Conservation (phyloP, 495 filamentous ascomycete species). For the Penicillium tannophilum region DNA sequence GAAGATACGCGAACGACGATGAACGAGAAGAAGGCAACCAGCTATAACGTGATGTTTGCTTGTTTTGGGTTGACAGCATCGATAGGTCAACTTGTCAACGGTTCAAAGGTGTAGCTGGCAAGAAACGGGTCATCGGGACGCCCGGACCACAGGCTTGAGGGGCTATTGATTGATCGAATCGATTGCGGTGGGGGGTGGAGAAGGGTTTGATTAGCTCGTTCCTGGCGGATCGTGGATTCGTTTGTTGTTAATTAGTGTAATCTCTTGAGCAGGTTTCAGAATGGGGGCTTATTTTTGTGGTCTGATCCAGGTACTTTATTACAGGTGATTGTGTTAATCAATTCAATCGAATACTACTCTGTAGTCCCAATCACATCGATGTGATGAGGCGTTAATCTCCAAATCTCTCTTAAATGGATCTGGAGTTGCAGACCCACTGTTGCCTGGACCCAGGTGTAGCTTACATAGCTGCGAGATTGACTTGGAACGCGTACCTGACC, state of each 20-base stretch:
- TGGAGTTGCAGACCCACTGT: neutral
- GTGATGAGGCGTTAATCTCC: neutral
- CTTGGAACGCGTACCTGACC: neutral
- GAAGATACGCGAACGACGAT: neutral
- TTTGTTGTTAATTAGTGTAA: conserved; percentile 4
- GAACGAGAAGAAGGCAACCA: neutral
- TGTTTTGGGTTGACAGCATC: neutral
- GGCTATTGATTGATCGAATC: conserved; percentile 1
- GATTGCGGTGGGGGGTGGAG: neutral
- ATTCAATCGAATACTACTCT: neutral
- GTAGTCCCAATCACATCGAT: neutral
- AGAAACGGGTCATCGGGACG: neutral
- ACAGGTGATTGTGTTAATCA: neutral
- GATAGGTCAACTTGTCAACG: neutral
- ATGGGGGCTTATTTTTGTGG: neutral
- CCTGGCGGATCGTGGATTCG: neutral
- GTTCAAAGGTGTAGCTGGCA: neutral
- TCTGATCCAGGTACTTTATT: neutral
- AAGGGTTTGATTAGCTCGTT: neutral
- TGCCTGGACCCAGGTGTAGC: neutral
- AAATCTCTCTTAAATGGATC: neutral
- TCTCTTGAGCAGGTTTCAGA: neutral
- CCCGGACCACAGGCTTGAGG: neutral
- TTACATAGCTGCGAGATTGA: neutral
- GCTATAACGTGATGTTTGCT: neutral